phyloP scores from a whole-genome alignment of 1,284 basidiomycete genomes.

The Paramarasmius palmivorus region DNA sequence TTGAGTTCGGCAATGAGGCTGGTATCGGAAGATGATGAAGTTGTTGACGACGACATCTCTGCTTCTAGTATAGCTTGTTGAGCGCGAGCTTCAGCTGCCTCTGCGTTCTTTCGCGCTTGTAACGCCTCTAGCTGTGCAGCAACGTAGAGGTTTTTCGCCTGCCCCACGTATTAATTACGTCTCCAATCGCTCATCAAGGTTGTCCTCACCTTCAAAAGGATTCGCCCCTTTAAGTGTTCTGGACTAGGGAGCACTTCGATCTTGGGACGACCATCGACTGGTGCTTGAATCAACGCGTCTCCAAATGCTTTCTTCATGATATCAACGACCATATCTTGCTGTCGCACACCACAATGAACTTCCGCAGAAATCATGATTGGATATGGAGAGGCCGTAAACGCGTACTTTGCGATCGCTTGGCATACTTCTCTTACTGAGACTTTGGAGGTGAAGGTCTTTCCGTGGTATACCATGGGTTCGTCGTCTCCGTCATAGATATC shows the following conservation, averaged over 20 bases:
- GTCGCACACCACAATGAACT: slow-evolving; percentile 81
- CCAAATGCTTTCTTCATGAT: slow-evolving; percentile 86
- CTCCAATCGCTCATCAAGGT: neutral
- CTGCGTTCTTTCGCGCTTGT: slow-evolving; percentile 29
- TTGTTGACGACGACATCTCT: slow-evolving; percentile 42
- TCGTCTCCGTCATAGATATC: slow-evolving; percentile 91
- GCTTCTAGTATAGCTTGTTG: slow-evolving; percentile 32
- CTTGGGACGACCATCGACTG: slow-evolving; percentile 48
- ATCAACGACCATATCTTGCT: slow-evolving; percentile 81
- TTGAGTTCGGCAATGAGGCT: slow-evolving; percentile 26
- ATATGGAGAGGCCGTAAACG: slow-evolving; percentile 91
- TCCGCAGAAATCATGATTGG: slow-evolving; percentile 96
- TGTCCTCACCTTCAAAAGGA: slow-evolving; percentile 78
- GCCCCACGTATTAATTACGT: neutral
- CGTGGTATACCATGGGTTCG: slow-evolving; percentile 88
- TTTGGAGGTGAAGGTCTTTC: slow-evolving; percentile 88
- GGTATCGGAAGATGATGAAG: slow-evolving; percentile 42
- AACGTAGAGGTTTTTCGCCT: slow-evolving; percentile 66
- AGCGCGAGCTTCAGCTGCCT: neutral
- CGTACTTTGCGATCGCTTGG: slow-evolving; percentile 87
- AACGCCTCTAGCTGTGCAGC: slow-evolving; percentile 40
- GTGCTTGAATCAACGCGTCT: slow-evolving; percentile 67
- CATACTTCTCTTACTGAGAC: slow-evolving; percentile 86
- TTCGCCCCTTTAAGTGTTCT: slow-evolving; percentile 76
- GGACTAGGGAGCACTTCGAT: slow-evolving; percentile 81